These are phyloP conservation scores for Diversispora epigaea DNA, from an alignment of 192 early-diverging fungal species.

Conservation along the genomic window DNA sequence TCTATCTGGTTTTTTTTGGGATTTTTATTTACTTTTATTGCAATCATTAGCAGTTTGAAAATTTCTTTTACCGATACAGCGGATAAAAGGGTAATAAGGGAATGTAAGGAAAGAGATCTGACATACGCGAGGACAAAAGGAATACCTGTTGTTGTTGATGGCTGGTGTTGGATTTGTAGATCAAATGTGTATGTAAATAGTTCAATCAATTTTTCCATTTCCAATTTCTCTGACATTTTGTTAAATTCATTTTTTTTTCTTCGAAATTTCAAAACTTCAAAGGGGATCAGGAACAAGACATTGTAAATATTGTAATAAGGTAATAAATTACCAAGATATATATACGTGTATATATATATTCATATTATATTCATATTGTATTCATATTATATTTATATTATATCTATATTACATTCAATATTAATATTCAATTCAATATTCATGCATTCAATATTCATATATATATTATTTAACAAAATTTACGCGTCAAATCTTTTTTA, in stretches of 20 bases:
- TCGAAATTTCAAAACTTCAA: neutral
- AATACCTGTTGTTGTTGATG: conserved; percentile 21
- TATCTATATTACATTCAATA: no score
- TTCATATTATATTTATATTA: neutral
- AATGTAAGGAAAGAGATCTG: conserved; percentile 22
- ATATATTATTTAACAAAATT: no score
- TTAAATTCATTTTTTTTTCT: neutral
- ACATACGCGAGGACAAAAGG: conserved; percentile 4
- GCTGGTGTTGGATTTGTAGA: conserved; percentile 27
- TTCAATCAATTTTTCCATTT: neutral
- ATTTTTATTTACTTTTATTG: conserved; percentile 8
- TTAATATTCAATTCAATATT: no score
- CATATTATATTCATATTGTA: neutral
- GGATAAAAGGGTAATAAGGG: conserved; percentile 4
- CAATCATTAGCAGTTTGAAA: conserved; percentile 8
- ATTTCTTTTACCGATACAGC: conserved; percentile 18
- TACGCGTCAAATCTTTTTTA: no score
- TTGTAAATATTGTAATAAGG: conserved; percentile 34
- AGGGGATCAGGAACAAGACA: conserved; percentile 21
- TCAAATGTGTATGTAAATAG: conserved; percentile 11
- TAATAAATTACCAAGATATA: no score
- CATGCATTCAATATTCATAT: no score
- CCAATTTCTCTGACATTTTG: neutral
- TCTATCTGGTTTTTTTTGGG: conserved; percentile 11
- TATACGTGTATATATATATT: neutral